Conservation (phyloP, 768 basidiomycete genomes). For the Albatrellus ellisii region DNA sequence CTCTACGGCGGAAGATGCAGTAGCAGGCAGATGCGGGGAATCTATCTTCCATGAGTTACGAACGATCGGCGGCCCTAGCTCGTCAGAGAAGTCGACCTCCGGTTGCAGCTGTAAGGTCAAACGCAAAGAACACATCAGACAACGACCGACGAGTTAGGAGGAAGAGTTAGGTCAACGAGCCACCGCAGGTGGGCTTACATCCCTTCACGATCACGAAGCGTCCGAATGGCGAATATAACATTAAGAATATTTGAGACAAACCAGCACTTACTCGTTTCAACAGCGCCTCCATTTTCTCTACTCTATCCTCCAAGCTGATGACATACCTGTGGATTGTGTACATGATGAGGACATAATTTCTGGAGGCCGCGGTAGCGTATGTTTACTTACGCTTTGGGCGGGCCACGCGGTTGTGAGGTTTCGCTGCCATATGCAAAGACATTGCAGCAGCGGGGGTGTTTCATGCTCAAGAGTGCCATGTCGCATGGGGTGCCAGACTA, state of each 20-base stretch:
- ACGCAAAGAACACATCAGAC: background rate
- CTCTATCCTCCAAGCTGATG: slow-evolving; percentile 22
- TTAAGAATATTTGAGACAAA: background rate
- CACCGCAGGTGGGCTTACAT: too few species aligned
- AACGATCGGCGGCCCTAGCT: slow-evolving; percentile 47
- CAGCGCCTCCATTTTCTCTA: slow-evolving; percentile 24
- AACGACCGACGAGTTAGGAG: too few species aligned
- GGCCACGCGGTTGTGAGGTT: slow-evolving; percentile 25
- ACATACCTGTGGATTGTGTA: slow-evolving; percentile 20
- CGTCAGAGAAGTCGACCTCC: slow-evolving; percentile 43
- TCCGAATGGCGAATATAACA: slow-evolving; percentile 16
- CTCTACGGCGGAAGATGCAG: background rate
- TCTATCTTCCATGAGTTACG: slow-evolving; percentile 50
- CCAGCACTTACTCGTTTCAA: slow-evolving; percentile 22
- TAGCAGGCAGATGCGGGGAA: slow-evolving; percentile 10
- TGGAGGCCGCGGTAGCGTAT: background rate
- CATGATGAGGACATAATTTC: background rate
- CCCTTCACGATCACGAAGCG: too few species aligned
- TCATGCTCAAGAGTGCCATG: background rate
- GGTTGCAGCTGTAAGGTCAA: slow-evolving; percentile 40
- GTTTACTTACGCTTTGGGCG: slow-evolving; percentile 25
- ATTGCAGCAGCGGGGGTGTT: background rate
- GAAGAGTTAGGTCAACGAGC: too few species aligned
- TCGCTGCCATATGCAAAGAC: slow-evolving; percentile 16
- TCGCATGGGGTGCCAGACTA: background rate